Percentiles rank a stretch among this genome's conserved stretches.
phyloP scores from a whole-genome alignment of 768 basidiomycete genomes.

The Pleurotus sapidus region DNA sequence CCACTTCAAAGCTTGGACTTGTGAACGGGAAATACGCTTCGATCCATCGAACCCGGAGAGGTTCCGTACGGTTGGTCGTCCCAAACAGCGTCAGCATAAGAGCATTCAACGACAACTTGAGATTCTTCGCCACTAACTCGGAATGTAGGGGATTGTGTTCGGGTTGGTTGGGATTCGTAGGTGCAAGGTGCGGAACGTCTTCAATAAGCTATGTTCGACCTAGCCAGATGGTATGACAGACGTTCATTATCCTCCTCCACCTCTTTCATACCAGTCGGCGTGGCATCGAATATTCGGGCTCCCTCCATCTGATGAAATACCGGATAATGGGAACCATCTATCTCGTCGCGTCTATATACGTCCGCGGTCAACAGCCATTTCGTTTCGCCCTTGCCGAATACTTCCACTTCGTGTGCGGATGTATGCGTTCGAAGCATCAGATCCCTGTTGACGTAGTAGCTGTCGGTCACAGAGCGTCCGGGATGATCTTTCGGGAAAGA shows the following conservation, averaged over 20 bases:
- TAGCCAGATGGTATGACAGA: constrained; percentile 56
- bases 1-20: constrained; percentile 95
- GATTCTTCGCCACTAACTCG: constrained; percentile 72
- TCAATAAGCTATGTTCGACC: constrained; percentile 82
- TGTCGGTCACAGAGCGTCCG: constrained; percentile 85
- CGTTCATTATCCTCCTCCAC: constrained; percentile 70
- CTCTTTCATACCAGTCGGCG: constrained; percentile 53
- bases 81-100: constrained; percentile 85
- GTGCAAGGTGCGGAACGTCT: constrained; percentile 73
- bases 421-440: constrained; percentile 97
- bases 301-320: constrained; percentile 99
- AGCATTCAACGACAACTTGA: constrained; percentile 88
- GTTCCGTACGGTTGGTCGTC: constrained; percentile 53
- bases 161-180: constrained; percentile 78
- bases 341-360: constrained; percentile 97
- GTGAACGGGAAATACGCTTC: constrained; percentile 99
- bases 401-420: constrained; percentile 96
- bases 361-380: constrained; percentile 93
- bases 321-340: constrained; percentile 94
- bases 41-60: constrained; percentile 92
- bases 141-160: constrained; percentile 74
- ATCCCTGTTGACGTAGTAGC: constrained; percentile 90
- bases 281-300: constrained; percentile 71
- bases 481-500: constrained; percentile 94
- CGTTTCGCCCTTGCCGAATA: constrained; percentile 71